Percentiles rank a stretch among this genome's conserved stretches.
Evolutionary conservation across 441 rosid genomes (phyloP).

Genomic region (Pelargonium cotyledonis): DNA sequence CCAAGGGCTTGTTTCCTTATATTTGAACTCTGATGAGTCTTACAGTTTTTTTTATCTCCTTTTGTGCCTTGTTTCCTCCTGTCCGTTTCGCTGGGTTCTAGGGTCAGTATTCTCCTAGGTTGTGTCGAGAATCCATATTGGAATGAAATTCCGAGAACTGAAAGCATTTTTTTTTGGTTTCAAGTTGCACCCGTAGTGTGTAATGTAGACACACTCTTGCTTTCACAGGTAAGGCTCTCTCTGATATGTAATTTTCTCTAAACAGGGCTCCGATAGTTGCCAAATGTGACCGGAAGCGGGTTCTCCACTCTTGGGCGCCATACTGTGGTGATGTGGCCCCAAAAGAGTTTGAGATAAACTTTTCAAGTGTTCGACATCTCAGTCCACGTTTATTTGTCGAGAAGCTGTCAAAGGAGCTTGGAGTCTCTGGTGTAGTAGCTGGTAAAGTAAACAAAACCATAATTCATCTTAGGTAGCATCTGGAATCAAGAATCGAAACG

Average conservation of each 20-base stretch:
- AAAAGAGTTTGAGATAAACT: constrained; percentile 52
- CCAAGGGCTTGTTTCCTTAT: no score
- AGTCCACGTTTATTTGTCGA: constrained; percentile 71
- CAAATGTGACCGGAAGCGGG: constrained; percentile 65
- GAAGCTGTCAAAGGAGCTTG: constrained; percentile 63
- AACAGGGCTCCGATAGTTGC: constrained; percentile 72
- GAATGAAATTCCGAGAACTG: no score
- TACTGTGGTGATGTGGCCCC: constrained; percentile 58
- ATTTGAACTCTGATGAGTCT: no score
- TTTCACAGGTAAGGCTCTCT: neutral
- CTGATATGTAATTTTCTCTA: constrained; percentile 14
- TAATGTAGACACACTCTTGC: no score
- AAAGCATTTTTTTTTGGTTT: no score
- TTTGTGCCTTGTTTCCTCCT: no score
- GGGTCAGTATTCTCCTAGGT: no score
- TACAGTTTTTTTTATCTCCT: no score
- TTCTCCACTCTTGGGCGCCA: constrained; percentile 63
- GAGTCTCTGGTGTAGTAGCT: constrained; percentile 71
- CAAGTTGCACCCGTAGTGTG: no score
- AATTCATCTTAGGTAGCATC: neutral
- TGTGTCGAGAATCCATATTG: no score
- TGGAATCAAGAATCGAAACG: no score
- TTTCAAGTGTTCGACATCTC: constrained; percentile 68
- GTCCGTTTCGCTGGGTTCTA: no score
- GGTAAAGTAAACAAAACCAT: constrained; percentile 30